These are phyloP conservation scores for Colletotrichum lupini DNA, from an alignment of 2,329 filamentous ascomycete species.

Conservation along the genomic window DNA sequence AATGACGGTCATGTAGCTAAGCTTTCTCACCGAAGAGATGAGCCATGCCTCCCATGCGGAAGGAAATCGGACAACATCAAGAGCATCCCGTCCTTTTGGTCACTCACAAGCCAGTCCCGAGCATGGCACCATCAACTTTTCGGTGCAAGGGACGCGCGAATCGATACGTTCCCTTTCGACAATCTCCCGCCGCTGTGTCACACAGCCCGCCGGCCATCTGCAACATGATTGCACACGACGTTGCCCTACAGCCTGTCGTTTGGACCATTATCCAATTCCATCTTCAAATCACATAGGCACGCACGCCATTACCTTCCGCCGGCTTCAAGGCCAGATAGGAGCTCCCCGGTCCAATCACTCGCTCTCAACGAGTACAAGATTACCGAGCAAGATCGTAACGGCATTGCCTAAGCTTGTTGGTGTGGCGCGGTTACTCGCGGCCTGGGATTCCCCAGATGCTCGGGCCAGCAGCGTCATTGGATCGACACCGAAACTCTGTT, in stretches of 20 bases:
- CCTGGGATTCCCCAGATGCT: neutral
- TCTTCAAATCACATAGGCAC: neutral
- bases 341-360: neutral
- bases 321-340: neutral
- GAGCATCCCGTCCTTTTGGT: neutral
- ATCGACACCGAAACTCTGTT: neutral
- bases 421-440: neutral
- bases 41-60: neutral
- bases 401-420: neutral
- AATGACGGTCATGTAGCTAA: neutral
- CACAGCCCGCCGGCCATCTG: neutral
- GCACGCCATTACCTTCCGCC: neutral
- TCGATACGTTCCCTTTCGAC: neutral
- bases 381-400: neutral
- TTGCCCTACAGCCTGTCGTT: neutral
- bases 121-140: neutral
- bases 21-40: conserved; percentile 1
- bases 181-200: neutral
- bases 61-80: neutral
- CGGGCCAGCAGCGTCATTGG: neutral
- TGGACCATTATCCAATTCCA: neutral
- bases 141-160: neutral
- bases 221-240: neutral
- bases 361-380: neutral
- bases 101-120: neutral